Percentiles rank a stretch among this genome's conserved stretches.
These are phyloP conservation scores for Rhododendron henanense DNA, from an alignment of 148 eudicot genomes.

Conservation along the genomic window DNA sequence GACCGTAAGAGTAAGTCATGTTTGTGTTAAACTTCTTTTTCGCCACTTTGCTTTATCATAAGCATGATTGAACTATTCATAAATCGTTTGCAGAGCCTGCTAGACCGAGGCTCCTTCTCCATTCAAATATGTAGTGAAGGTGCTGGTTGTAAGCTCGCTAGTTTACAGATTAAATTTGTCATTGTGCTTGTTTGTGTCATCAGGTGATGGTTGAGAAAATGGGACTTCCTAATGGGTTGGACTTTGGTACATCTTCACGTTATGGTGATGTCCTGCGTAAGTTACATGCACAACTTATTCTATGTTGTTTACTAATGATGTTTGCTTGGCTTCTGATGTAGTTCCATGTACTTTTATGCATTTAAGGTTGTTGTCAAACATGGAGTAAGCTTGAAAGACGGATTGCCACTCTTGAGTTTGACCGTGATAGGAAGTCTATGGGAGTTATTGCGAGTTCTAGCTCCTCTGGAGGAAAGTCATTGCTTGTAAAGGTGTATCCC, in stretches of 20 bases:
- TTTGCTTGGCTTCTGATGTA: slow-evolving; percentile 6
- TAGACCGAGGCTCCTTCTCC: background rate
- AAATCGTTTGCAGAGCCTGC: background rate
- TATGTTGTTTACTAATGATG: background rate
- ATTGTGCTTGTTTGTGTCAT: slow-evolving; percentile 13
- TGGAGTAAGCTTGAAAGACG: slow-evolving; percentile 50
- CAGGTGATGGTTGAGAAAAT: slow-evolving; percentile 81
- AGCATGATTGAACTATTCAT: background rate
- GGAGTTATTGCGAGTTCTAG: slow-evolving; percentile 56
- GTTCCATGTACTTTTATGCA: slow-evolving; percentile 9
- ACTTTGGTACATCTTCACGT: slow-evolving; percentile 25
- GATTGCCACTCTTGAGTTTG: slow-evolving; percentile 84
- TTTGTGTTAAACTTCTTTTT: background rate
- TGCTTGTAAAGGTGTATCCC: slow-evolving; percentile 62
- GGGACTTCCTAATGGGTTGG: slow-evolving; percentile 58
- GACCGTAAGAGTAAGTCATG: background rate
- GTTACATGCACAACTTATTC: slow-evolving; percentile 3
- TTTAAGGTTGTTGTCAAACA: slow-evolving; percentile 50
- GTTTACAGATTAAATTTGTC: background rate
- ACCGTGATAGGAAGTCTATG: slow-evolving; percentile 82
- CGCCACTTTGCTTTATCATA: background rate
- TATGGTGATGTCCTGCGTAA: slow-evolving; percentile 42
- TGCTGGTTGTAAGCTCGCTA: background rate
- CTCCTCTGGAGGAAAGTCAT: slow-evolving; percentile 53
- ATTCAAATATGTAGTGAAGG: background rate